phyloP scores from a whole-genome alignment of 2,329 filamentous ascomycete species.

The Sporothrix dimorphospora region DNA sequence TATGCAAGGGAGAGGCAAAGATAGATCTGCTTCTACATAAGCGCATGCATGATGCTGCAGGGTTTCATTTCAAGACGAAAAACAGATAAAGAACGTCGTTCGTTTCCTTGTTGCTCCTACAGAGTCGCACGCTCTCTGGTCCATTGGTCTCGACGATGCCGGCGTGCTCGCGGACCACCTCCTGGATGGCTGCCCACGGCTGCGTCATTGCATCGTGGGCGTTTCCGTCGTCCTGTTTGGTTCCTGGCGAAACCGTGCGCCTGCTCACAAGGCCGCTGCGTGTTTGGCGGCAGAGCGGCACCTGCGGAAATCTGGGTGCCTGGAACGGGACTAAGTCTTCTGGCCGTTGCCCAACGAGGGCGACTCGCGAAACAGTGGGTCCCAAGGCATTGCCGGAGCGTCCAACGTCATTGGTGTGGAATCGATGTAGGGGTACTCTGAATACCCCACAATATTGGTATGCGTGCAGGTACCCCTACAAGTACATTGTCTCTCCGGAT shows the following conservation, averaged over 20 bases:
- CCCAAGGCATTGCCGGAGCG: conserved; percentile 1
- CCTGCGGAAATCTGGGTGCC: not conserved
- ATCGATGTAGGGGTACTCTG: conserved; percentile 1
- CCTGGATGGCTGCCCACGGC: not conserved
- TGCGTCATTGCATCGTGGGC: conserved; percentile 12
- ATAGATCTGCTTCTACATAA: not conserved
- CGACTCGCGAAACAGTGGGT: conserved; percentile 11
- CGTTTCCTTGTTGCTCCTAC: too few species aligned
- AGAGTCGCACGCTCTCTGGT: too few species aligned
- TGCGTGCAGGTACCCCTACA: not conserved
- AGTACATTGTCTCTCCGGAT: not conserved
- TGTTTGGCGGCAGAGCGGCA: not conserved
- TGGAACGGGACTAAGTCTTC: not conserved
- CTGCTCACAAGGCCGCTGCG: not conserved
- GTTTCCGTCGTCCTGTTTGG: conserved; percentile 25
- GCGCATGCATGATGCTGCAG: too few species aligned
- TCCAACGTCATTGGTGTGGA: conserved; percentile 18
- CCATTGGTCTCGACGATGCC: not conserved
- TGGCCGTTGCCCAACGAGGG: not conserved
- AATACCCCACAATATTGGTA: too few species aligned
- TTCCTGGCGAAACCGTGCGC: not conserved
- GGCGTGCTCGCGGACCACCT: not conserved
- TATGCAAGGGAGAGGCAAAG: not conserved
- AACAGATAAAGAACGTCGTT: too few species aligned
- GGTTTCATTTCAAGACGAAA: too few species aligned